A percentile compares a stretch with the other conserved stretches of the same genome.
phyloP scores from a whole-genome alignment of 1,284 basidiomycete genomes.

The Psilocybe mexicana region DNA sequence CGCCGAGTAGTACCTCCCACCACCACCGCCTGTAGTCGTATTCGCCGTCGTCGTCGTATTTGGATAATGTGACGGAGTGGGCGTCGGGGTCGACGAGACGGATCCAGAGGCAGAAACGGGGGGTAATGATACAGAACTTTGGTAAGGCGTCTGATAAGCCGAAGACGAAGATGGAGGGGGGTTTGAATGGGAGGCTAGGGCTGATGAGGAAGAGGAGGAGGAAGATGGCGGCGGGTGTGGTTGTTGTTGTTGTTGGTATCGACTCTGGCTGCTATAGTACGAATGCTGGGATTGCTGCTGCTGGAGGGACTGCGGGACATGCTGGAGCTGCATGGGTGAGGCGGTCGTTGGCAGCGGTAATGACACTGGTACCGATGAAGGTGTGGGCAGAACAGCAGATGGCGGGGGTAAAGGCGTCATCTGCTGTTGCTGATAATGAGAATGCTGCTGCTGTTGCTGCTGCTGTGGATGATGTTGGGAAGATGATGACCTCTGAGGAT shows the following conservation, averaged over 20 bases:
- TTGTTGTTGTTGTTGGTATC: neutral
- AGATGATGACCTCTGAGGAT: neutral
- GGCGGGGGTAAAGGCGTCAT: constrained; percentile 17
- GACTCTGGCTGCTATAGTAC: neutral
- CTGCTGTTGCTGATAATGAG: constrained; percentile 11
- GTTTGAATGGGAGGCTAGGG: neutral
- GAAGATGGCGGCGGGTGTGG: neutral
- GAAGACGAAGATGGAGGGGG: neutral
- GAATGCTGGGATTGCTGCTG: constrained; percentile 1
- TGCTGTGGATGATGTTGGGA: constrained; percentile 1
- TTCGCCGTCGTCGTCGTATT: neutral
- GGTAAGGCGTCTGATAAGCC: constrained; percentile 3
- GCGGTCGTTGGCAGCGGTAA: constrained; percentile 22
- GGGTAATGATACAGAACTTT: neutral
- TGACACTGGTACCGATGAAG: neutral
- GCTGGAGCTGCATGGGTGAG: constrained; percentile 26
- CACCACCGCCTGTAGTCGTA: too few species aligned
- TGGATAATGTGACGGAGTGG: neutral
- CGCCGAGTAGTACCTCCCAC: neutral
- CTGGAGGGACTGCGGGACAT: constrained; percentile 18
- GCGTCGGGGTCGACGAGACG: neutral
- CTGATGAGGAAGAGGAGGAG: neutral
- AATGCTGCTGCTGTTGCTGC: constrained; percentile 12
- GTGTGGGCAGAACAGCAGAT: constrained; percentile 17
- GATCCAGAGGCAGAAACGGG: neutral